Base-by-base conservation (phyloP, 2,329 filamentous ascomycete genomes). In the Aspergillus texensis region DNA sequence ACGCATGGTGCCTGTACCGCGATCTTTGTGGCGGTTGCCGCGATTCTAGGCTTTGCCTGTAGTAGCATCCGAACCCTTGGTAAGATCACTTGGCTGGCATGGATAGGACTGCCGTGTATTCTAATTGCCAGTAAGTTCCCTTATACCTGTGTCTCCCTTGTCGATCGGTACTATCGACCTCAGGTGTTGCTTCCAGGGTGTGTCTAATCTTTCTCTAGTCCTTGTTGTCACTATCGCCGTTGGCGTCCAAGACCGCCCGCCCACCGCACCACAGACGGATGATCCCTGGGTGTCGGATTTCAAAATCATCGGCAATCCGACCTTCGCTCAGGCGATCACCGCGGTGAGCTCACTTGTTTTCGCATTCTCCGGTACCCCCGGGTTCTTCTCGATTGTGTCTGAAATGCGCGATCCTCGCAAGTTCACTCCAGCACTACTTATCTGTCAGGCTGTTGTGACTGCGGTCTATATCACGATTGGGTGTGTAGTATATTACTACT, bases 401-500 rank as follows among this genome's bases (percentile, higher is more conserved):
- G 77, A 79, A 62, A 79, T 79, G 77, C 69, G 68, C 1, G 64
- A 75, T 10, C 73, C 74, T 1, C 58, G 63, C 11, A 60, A 75
- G 21, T 78, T 75, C 58, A 70, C 68, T 11, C 64, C 66, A n/a
- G 65, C 75, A 5, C 62, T 78, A 3, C 68, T 75, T 26, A 41
- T 66, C 14, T 73, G 72, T 5, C 78, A 78, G 52, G 39, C 74
- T n/a, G 57, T 66, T 16, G 72, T 81, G 12, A 74, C 70, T 1
- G 65, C 70, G 9, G 57, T 74, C 1, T 78, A 80, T 39, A 64
- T 74, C 8, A 65, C 71, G 8, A 72, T 79, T 41, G 74, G 74
- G 16, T 63, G 72, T 6, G 74, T 82, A 1, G 76, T 83, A 1
- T 83, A 83, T 70, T 77, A 75, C 65, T 82, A 71, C 65, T 81